These are phyloP conservation scores for Arctium lappa DNA, from an alignment of 129 eudicot species.

Conservation along the genomic window DNA sequence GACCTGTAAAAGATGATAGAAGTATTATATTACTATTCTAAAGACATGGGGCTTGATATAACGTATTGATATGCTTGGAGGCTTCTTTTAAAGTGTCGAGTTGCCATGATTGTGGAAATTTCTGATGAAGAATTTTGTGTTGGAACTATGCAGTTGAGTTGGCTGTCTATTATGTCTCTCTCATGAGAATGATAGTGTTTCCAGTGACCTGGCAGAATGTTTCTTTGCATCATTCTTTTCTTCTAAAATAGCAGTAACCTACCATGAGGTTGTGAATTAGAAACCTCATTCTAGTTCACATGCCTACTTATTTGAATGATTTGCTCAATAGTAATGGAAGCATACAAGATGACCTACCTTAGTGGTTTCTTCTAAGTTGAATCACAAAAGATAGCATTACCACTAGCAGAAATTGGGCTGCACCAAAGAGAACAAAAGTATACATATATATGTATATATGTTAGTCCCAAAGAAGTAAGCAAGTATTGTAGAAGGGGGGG, in stretches of 20 bases:
- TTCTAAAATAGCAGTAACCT: too few species aligned
- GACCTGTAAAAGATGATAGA: slow-evolving; percentile 15
- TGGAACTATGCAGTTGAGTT: background rate
- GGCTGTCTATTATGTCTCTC: background rate
- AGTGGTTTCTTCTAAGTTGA: slow-evolving; percentile 42
- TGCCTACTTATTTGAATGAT: too few species aligned
- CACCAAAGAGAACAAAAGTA: too few species aligned
- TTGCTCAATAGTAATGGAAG: too few species aligned
- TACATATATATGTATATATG: too few species aligned
- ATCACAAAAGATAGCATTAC: slow-evolving; percentile 27
- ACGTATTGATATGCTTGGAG: background rate
- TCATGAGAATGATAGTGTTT: background rate
- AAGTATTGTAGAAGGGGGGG: too few species aligned
- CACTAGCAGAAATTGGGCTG: slow-evolving; percentile 27
- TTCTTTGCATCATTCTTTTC: background rate
- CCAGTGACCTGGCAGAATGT: background rate
- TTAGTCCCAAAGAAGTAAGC: too few species aligned
- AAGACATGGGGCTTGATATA: background rate
- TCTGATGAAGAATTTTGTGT: background rate
- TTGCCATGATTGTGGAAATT: background rate
- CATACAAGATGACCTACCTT: too few species aligned
- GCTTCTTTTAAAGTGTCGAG: background rate
- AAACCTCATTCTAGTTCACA: too few species aligned
- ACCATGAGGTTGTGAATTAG: too few species aligned
- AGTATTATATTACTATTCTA: slow-evolving; percentile 11